A percentile compares a stretch with the other conserved stretches of the same genome.
Conservation (phyloP, 805 yeast genomes). For the Saccharomycopsis selenospora region DNA sequence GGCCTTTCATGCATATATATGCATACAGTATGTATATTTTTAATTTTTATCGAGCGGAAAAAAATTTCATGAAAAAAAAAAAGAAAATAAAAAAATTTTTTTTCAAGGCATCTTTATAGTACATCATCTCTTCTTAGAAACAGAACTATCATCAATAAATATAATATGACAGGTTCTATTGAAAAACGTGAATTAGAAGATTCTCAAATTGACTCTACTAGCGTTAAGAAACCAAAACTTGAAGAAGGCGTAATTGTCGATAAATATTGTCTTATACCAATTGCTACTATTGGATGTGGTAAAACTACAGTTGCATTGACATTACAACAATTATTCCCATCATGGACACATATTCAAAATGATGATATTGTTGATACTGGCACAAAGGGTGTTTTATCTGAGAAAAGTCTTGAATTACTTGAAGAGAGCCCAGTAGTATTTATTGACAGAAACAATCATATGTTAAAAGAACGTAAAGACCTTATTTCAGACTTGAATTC, state of each 20-base stretch:
- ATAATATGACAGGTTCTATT: no score
- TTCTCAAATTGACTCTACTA: neutral
- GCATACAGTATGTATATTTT: no score
- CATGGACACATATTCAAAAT: slow-evolving; percentile 74
- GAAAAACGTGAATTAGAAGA: slow-evolving; percentile 10
- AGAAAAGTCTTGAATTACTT: slow-evolving; percentile 26
- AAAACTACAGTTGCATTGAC: slow-evolving; percentile 77
- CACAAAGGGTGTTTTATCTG: neutral
- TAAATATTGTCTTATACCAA: slow-evolving; percentile 66
- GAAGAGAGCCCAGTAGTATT: slow-evolving; percentile 45
- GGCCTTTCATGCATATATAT: no score
- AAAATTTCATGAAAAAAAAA: no score
- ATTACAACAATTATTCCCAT: slow-evolving; percentile 44
- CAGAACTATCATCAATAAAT: no score
- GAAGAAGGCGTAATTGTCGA: slow-evolving; percentile 27
- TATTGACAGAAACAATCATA: slow-evolving; percentile 81
- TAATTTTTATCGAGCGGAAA: no score
- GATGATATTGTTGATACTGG: slow-evolving; percentile 49
- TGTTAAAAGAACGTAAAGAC: slow-evolving; percentile 53
- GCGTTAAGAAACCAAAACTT: neutral
- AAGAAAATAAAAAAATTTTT: no score
- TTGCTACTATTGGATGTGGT: slow-evolving; percentile 92
- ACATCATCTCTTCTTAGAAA: no score
- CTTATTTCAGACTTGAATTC: slow-evolving; percentile 39
- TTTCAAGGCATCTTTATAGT: no score